These are phyloP conservation scores for Microcos paniculata DNA, from an alignment of 345 rosid species.

Conservation along the genomic window DNA sequence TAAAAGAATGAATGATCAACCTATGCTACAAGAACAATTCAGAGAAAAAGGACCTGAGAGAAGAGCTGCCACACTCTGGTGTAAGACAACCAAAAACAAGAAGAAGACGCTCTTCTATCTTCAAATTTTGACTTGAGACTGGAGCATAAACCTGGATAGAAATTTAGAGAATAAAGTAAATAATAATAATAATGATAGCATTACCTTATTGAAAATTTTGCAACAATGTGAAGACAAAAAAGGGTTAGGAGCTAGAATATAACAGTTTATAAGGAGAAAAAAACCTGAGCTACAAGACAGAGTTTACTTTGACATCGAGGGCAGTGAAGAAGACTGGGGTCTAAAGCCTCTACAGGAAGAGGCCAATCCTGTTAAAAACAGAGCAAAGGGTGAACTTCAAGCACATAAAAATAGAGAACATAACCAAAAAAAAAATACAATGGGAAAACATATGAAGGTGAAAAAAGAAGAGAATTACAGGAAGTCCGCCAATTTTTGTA, in stretches of 20 bases:
- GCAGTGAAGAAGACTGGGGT: constrained; percentile 43
- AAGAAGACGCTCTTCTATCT: constrained; percentile 60
- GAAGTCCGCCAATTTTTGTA: constrained; percentile 80
- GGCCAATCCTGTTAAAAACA: constrained; percentile 72
- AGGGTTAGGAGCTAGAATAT: no score
- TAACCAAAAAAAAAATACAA: background rate
- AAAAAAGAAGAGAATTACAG: constrained; percentile 38
- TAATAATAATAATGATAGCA: no score
- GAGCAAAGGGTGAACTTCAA: background rate
- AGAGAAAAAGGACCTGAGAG: constrained; percentile 51
- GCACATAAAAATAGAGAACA: background rate
- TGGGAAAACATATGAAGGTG: background rate
- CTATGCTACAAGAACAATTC: background rate
- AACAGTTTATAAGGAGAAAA: no score
- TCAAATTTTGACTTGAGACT: constrained; percentile 40
- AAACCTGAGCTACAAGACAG: constrained; percentile 75
- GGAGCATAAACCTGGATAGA: constrained; percentile 48
- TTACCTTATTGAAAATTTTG: no score
- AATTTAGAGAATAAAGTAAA: no score
- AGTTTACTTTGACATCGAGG: constrained; percentile 57
- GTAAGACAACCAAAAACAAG: constrained; percentile 60
- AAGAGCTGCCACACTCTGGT: constrained; percentile 52
- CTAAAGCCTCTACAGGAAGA: constrained; percentile 39
- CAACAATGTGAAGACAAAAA: no score
- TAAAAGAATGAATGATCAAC: background rate